Percentiles rank a stretch among this genome's conserved stretches.
Conservation (phyloP, 148 eudicot species). For the Rhododendron simsii region DNA sequence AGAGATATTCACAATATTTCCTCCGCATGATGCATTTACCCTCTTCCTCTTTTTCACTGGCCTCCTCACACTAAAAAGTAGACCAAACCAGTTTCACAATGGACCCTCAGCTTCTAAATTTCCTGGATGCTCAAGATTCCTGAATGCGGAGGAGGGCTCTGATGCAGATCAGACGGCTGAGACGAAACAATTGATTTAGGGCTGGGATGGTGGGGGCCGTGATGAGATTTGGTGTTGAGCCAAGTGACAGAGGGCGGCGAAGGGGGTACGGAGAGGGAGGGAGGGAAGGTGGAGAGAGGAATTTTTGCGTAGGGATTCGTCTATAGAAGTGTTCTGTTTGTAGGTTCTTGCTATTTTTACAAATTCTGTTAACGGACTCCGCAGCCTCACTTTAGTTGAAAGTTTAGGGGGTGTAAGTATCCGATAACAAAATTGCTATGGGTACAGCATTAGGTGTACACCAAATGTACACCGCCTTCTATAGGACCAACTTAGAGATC, state of each 20-base stretch:
- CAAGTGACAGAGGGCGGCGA: not conserved
- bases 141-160: not conserved
- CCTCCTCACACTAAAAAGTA: not conserved
- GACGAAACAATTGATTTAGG: not conserved
- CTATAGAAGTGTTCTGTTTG: not conserved
- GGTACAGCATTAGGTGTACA: too few relatives aligned
- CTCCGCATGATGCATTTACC: not conserved
- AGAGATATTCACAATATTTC: not conserved
- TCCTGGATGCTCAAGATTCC: constrained; percentile 3
- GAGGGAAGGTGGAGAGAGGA: not conserved
- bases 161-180: not conserved
- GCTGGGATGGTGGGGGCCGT: not conserved
- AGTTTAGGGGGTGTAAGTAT: not conserved
- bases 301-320: not conserved
- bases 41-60: not conserved
- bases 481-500: too few relatives aligned
- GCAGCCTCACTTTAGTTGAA: not conserved
- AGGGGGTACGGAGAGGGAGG: not conserved
- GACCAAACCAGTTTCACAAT: not conserved
- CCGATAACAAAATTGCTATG: too few relatives aligned
- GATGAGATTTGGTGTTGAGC: not conserved
- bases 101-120: not conserved
- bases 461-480: too few relatives aligned
- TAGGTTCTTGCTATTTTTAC: not conserved
- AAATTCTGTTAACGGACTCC: not conserved